phyloP scores from a whole-genome alignment of 495 filamentous ascomycete species.

The Aspergillus incahuasiensis region DNA sequence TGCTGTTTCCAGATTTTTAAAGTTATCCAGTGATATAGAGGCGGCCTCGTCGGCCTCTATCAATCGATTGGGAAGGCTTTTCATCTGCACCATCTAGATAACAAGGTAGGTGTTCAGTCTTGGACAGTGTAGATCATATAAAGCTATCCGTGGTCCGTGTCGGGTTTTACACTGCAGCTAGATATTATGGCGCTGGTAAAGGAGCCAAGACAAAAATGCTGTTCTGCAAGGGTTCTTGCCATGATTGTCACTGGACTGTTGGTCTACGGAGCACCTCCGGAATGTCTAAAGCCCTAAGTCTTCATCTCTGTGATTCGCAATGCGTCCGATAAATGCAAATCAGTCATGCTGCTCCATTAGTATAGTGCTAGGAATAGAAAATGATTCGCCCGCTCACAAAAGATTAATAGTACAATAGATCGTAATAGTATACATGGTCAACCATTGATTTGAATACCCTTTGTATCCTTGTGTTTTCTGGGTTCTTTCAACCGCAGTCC shows the following conservation, averaged over 20 bases:
- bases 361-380: background rate
- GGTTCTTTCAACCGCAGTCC: conserved; percentile 28
- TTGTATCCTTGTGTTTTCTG: too few species aligned
- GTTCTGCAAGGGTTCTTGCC: background rate
- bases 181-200: background rate
- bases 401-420: background rate
- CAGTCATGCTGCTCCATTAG: background rate
- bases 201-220: background rate
- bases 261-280: background rate
- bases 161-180: background rate
- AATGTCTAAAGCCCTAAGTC: background rate
- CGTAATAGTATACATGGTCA: too few species aligned
- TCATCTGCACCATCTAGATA: too few species aligned
- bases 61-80: too few species aligned
- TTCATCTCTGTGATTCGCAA: background rate
- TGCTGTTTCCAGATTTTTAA: background rate
- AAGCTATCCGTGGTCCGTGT: too few species aligned
- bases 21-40: background rate
- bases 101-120: background rate
- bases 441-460: too few species aligned
- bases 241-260: background rate
- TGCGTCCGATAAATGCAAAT: background rate
- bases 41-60: background rate
- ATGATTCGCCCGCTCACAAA: background rate
- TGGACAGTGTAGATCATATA: background rate